Evolutionary conservation across 768 basidiomycete species (phyloP), one percentile per base, ranked within the genome.

Genomic region (Mycena rosella): DNA sequence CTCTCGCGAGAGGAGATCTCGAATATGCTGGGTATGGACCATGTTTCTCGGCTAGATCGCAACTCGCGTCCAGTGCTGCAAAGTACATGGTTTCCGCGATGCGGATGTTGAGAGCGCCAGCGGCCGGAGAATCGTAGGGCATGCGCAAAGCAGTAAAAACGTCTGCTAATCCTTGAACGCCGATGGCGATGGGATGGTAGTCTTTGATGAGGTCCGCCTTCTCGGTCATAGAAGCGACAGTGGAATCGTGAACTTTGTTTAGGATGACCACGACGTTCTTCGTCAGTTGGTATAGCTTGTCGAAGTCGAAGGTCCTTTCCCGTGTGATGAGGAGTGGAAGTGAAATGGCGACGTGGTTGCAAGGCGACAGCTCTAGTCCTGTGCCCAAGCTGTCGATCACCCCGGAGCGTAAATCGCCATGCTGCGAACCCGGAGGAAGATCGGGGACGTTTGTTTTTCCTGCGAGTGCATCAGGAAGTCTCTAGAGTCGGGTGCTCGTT

Each of bases 21-120:
- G 4, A 7, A 26, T 26, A 56, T 13, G 22, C 4, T 26, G 2
- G 14, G 55, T 56, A 36, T 2, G 55, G 38, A 3, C 38, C 55
- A 24, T 56, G 24, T 1, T 27, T 15, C 8, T 26, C 24, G 13
- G 55, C 55, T 1, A 56, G 55, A 17, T 56, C 55, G 22, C 55
- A 56, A 20, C 55, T 56, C 6, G 38, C 55, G 18, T 56, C 55
- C 15, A 56, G 18, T 18, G 55, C 55, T 1, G 38, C 40, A 17
- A 42, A 30, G 17, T 56, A 56, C 40, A 56, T 56, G 3, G 55
- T 56, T 13, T 56, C 55, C 7, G 55, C 55, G 17, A 56, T 56
- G 10, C 26, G 38, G 22, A 42, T 26, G 40, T 56, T 56, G 26
- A 56, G 40, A 8, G 34, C 55, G 3, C 20, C 40, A 15, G 55